A percentile compares a stretch with the other conserved stretches of the same genome.
Conservation (phyloP, 208 protist species). For the Crithidia acanthocephali region DNA sequence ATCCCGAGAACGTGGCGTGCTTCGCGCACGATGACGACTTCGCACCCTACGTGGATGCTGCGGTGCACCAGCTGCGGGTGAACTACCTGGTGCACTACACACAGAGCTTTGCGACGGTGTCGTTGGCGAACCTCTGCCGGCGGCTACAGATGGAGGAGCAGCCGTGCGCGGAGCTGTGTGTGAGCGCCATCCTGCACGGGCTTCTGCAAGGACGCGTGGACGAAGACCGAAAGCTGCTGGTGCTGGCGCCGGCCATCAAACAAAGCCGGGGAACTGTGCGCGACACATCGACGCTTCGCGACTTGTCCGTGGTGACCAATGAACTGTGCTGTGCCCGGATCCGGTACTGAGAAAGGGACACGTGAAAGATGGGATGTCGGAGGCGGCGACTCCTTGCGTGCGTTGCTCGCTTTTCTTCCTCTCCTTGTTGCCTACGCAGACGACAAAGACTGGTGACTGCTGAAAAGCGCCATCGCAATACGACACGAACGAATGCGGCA, state of each 20-base stretch:
- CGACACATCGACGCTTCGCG: constrained; percentile 5
- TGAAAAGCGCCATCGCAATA: too few relatives aligned
- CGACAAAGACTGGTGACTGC: too few relatives aligned
- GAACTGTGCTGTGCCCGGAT: constrained; percentile 18
- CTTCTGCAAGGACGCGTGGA: constrained; percentile 65
- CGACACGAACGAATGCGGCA: too few relatives aligned
- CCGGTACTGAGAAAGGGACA: not conserved
- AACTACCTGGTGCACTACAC: constrained; percentile 91
- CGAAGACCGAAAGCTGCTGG: constrained; percentile 36
- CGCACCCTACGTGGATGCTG: constrained; percentile 86
- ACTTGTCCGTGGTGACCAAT: constrained; percentile 19
- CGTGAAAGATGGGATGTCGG: too few relatives aligned
- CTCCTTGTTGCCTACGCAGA: too few relatives aligned
- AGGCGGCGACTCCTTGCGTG: too few relatives aligned
- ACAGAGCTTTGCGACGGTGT: constrained; percentile 86
- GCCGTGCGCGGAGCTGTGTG: constrained; percentile 90
- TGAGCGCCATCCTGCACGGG: constrained; percentile 92
- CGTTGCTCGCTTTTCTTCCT: too few relatives aligned
- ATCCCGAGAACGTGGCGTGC: constrained; percentile 37
- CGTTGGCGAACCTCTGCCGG: constrained; percentile 41
- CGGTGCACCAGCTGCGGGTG: constrained; percentile 92
- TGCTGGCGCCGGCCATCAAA: constrained; percentile 25
- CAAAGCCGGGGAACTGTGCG: constrained; percentile 13
- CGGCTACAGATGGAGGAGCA: constrained; percentile 81
- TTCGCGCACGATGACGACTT: constrained; percentile 93